These are phyloP conservation scores for Vitis hybrid DNA, from an alignment of 177 flowering plant genomes.

Conservation along the genomic window DNA sequence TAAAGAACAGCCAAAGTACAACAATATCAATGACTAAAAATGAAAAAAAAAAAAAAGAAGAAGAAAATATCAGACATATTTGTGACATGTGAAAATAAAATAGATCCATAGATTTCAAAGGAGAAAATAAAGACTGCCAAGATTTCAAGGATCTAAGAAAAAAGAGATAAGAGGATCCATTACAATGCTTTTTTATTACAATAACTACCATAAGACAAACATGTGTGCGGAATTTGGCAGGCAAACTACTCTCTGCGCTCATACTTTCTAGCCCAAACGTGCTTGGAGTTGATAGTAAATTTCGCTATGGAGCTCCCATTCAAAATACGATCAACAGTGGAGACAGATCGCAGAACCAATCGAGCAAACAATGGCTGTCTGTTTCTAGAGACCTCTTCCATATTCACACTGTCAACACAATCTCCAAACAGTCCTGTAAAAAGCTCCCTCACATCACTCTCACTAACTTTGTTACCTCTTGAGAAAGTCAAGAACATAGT, in stretches of 20 bases:
- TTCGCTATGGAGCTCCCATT: slow-evolving; percentile 24
- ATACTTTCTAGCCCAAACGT: slow-evolving; percentile 45
- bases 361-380: slow-evolving; percentile 35
- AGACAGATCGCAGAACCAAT: slow-evolving; percentile 21
- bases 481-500: slow-evolving; percentile 41
- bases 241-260: slow-evolving; percentile 18
- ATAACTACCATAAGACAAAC: too few relatives aligned
- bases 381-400: slow-evolving; percentile 12
- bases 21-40: too few relatives aligned
- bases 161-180: too few relatives aligned
- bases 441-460: slow-evolving; percentile 23
- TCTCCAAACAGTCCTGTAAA: slow-evolving; percentile 21
- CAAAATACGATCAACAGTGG: slow-evolving; percentile 18
- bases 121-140: too few relatives aligned
- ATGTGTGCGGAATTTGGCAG: too few relatives aligned
- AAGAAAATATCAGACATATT: too few relatives aligned
- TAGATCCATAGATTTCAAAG: too few relatives aligned
- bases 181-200: too few relatives aligned
- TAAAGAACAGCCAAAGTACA: too few relatives aligned
- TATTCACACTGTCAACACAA: slow-evolving; percentile 23
- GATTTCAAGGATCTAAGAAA: too few relatives aligned
- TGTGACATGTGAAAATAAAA: too few relatives aligned
- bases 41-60: too few relatives aligned
- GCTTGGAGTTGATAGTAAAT: slow-evolving; percentile 39
- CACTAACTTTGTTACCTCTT: slow-evolving; percentile 25